Conservation (phyloP, 129 eudicot genomes). For the Deinandra increscens region DNA sequence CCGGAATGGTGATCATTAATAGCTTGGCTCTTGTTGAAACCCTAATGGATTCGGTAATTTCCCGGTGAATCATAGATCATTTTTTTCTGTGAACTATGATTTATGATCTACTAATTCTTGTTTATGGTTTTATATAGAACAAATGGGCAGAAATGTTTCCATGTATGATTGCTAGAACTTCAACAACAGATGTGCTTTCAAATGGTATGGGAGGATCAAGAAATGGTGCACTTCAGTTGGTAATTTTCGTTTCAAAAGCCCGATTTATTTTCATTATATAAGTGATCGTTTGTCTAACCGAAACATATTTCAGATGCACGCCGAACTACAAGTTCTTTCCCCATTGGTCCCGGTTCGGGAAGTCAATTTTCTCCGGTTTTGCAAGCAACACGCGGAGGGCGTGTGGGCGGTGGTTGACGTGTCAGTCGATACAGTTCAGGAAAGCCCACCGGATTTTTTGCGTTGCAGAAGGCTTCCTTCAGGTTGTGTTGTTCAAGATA, state of each 20-base stretch:
- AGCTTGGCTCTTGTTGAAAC: constrained; percentile 96
- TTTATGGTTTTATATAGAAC: constrained; percentile 43
- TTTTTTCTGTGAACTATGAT: background rate
- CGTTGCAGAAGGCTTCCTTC: constrained; percentile 93
- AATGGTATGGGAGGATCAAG: constrained; percentile 99
- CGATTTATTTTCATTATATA: background rate
- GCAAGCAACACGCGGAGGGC: constrained; percentile 97
- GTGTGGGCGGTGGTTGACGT: constrained; percentile 98
- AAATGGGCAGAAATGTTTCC: constrained; percentile 99
- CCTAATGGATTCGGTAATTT: constrained; percentile 82
- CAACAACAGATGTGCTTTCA: constrained; percentile 86
- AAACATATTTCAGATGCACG: constrained; percentile 62
- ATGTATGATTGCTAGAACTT: constrained; percentile 78
- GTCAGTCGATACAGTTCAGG: constrained; percentile 67
- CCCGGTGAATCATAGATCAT: background rate
- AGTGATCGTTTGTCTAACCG: background rate
- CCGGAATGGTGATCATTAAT: constrained; percentile 94
- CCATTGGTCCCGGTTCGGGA: constrained; percentile 91
- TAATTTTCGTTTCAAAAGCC: constrained; percentile 24
- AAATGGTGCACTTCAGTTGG: constrained; percentile 99
- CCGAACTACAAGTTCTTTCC: constrained; percentile 88
- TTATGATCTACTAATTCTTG: constrained; percentile 10
- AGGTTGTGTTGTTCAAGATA: constrained; percentile 93
- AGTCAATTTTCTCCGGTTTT: constrained; percentile 86
- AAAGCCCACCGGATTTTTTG: constrained; percentile 50